phyloP scores from a whole-genome alignment of 495 filamentous ascomycete species.

The Aspergillus carlsbadensis region DNA sequence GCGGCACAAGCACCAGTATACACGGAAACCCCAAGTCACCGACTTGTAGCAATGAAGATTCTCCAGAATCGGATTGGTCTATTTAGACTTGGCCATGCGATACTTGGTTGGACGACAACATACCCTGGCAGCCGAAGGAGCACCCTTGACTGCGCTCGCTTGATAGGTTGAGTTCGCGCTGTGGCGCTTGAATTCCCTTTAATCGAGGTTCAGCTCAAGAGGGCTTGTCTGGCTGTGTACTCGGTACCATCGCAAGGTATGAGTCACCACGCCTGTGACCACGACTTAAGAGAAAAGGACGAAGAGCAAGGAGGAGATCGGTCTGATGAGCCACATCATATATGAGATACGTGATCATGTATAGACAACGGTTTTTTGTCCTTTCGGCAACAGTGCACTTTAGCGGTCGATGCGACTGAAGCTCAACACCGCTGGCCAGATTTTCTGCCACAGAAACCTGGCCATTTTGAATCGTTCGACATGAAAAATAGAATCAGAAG shows the following conservation, averaged over 20 bases:
- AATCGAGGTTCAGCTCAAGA: slow-evolving; percentile 3
- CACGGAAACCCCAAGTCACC: slow-evolving; percentile 34
- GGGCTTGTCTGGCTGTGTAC: slow-evolving; percentile 12
- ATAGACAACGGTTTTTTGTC: no score
- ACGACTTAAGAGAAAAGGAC: background rate
- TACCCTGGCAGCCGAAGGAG: slow-evolving; percentile 22
- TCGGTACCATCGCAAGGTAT: slow-evolving; percentile 5
- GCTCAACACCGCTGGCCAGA: no score
- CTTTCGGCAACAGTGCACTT: no score
- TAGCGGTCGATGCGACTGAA: no score
- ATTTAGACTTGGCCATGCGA: slow-evolving; percentile 38
- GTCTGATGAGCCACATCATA: background rate
- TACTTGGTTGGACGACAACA: slow-evolving; percentile 25
- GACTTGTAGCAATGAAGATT: slow-evolving; percentile 53
- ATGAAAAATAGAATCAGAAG: no score
- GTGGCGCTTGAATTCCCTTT: slow-evolving; percentile 43
- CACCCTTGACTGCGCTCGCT: slow-evolving; percentile 5
- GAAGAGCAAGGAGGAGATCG: background rate
- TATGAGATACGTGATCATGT: background rate
- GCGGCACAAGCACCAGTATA: slow-evolving; percentile 31
- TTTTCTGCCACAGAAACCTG: no score
- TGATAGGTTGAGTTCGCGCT: slow-evolving; percentile 41
- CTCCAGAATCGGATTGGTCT: slow-evolving; percentile 44
- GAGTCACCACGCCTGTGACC: slow-evolving; percentile 3
- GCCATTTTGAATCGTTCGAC: no score